Evolutionary conservation across 192 early-diverging fungal genomes (phyloP).

Genomic region (Rhizoclosmatium sp.): DNA sequence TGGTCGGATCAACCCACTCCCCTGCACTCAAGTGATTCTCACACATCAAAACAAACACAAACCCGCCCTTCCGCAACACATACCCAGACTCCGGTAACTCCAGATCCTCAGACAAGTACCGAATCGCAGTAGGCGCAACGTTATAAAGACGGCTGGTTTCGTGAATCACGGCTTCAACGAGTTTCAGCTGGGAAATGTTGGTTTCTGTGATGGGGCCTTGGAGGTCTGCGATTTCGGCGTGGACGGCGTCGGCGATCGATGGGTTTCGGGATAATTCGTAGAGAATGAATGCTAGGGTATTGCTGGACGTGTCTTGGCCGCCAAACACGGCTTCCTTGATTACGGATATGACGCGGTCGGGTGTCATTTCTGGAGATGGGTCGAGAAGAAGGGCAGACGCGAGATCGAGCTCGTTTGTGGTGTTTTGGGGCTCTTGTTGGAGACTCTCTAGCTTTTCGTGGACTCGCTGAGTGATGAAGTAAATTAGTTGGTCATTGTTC

Average conservation of each 20-base stretch:
- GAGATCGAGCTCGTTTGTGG: too few relatives aligned
- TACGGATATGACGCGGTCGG: not conserved
- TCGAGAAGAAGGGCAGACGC: too few relatives aligned
- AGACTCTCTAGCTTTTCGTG: too few relatives aligned
- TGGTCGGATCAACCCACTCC: not conserved
- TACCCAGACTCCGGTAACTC: not conserved
- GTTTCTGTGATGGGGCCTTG: not conserved
- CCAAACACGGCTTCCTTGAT: not conserved
- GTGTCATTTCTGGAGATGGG: too few relatives aligned
- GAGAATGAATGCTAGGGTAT: conserved; percentile 4
- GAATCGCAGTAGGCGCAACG: not conserved
- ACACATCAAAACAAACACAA: too few relatives aligned
- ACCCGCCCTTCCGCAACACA: too few relatives aligned
- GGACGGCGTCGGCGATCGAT: not conserved
- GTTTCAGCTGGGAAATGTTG: not conserved
- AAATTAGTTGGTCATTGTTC: too few relatives aligned
- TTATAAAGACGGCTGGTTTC: conserved; percentile 7
- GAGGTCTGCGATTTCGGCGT: not conserved
- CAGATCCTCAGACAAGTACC: not conserved
- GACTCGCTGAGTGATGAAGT: too few relatives aligned
- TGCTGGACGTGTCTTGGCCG: conserved; percentile 7
- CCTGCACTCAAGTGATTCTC: too few relatives aligned
- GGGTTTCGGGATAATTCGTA: conserved; percentile 13
- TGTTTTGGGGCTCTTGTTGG: too few relatives aligned
- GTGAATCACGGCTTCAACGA: conserved; percentile 3